Percentiles rank a stretch among this genome's conserved stretches.
Conservation (phyloP, 257 asterid species). For the Nicotiana benthamiana region DNA sequence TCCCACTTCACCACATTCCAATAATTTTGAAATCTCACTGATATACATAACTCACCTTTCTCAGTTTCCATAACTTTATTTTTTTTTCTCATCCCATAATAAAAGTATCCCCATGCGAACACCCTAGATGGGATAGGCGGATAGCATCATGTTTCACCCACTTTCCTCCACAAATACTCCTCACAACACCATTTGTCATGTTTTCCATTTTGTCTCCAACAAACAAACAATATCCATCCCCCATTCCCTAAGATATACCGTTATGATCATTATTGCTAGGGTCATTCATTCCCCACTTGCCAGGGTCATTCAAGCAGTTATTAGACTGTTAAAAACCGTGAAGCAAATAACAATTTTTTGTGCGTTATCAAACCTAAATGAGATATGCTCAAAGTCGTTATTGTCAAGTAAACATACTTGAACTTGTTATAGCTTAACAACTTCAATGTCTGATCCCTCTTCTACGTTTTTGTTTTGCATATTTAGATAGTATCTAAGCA, state of each 20-base stretch:
- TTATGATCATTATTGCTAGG: too few relatives aligned
- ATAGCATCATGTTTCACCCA: neutral
- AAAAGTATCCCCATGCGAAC: neutral
- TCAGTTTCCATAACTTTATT: too few relatives aligned
- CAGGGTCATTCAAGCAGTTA: neutral
- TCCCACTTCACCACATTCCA: neutral
- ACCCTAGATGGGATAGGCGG: neutral
- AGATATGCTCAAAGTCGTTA: neutral
- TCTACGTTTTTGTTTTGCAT: neutral
- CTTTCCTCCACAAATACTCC: neutral
- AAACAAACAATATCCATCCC: neutral
- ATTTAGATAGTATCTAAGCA: neutral
- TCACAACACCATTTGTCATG: neutral
- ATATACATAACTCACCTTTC: too few relatives aligned
- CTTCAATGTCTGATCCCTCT: neutral
- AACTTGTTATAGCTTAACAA: neutral
- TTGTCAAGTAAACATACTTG: neutral
- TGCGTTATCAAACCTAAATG: neutral
- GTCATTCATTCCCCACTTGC: too few relatives aligned
- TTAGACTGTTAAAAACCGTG: neutral
- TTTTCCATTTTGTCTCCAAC: neutral
- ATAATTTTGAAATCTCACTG: too few relatives aligned
- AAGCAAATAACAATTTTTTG: neutral
- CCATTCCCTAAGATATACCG: neutral
- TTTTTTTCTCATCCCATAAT: neutral